A percentile compares a stretch with the other conserved stretches of the same genome.
Conservation (phyloP, 2,329 filamentous ascomycete species). For the Verticillium nubilum region DNA sequence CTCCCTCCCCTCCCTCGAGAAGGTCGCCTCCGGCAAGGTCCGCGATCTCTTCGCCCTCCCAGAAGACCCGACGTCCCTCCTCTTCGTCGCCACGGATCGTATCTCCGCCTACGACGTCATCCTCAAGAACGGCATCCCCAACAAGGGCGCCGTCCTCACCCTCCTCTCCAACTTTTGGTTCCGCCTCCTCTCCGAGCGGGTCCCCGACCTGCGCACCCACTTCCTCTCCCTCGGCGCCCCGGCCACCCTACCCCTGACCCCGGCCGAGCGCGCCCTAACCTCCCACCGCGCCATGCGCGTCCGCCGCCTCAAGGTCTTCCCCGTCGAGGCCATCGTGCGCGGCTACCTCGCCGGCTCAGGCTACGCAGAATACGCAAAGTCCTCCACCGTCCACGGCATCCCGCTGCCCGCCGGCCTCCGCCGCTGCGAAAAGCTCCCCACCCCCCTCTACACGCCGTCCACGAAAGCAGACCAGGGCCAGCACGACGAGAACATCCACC, state of each 20-base stretch:
- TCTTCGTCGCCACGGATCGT: slow-evolving; percentile 83
- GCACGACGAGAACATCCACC: slow-evolving; percentile 82
- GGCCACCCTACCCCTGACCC: slow-evolving; percentile 20
- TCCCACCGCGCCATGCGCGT: slow-evolving; percentile 72
- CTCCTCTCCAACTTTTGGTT: slow-evolving; percentile 47
- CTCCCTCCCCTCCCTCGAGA: slow-evolving; percentile 11
- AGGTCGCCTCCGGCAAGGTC: slow-evolving; percentile 55
- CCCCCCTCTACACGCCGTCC: slow-evolving; percentile 66
- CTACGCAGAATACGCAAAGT: slow-evolving; percentile 69
- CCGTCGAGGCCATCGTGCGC: slow-evolving; percentile 79
- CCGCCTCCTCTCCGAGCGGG: slow-evolving; percentile 33
- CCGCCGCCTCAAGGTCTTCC: slow-evolving; percentile 66
- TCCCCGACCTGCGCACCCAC: slow-evolving; percentile 47
- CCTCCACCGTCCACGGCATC: slow-evolving; percentile 77
- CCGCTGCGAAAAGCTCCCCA: slow-evolving; percentile 64
- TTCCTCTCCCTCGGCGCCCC: slow-evolving; percentile 41
- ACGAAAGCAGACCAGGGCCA: slow-evolving; percentile 78
- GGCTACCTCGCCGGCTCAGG: slow-evolving; percentile 86
- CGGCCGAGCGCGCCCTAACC: slow-evolving; percentile 43
- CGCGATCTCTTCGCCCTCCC: slow-evolving; percentile 75
- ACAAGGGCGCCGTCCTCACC: slow-evolving; percentile 49
- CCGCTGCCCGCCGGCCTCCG: slow-evolving; percentile 60
- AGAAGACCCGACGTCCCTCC: slow-evolving; percentile 52
- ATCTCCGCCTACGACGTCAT: slow-evolving; percentile 96
- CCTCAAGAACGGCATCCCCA: slow-evolving; percentile 61